phyloP scores from a whole-genome alignment of 2,329 filamentous ascomycete genomes.

The Xylaria polymorpha region DNA sequence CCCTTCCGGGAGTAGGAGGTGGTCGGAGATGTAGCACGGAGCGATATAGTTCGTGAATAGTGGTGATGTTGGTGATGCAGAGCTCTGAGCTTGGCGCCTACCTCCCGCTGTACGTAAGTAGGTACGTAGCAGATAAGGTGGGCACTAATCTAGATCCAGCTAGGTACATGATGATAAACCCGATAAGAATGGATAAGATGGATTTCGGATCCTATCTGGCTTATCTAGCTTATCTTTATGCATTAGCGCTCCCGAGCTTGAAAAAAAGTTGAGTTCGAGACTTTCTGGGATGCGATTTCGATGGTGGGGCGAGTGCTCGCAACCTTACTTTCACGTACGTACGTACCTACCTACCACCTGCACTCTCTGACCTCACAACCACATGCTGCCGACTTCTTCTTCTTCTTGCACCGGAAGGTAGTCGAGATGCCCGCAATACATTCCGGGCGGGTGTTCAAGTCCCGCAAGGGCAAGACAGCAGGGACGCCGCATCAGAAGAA shows the following conservation, averaged over 20 bases:
- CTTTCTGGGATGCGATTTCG: conserved; percentile 34
- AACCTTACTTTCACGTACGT: conserved; percentile 2
- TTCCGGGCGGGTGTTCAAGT: conserved; percentile 75
- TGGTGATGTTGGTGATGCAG: neutral
- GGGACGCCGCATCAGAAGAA: conserved; percentile 81
- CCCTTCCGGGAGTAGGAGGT: neutral
- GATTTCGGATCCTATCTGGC: neutral
- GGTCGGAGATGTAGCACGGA: neutral
- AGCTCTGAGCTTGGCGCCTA: no score
- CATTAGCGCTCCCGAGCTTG: conserved; percentile 37
- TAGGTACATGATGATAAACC: conserved; percentile 3
- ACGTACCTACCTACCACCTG: neutral
- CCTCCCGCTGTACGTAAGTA: no score
- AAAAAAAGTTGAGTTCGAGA: conserved; percentile 47
- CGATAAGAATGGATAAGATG: conserved; percentile 15
- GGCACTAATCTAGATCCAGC: no score
- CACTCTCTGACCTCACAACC: conserved; percentile 22
- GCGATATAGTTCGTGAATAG: neutral
- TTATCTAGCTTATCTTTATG: conserved; percentile 41
- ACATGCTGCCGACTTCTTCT: conserved; percentile 25
- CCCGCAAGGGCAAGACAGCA: conserved; percentile 72
- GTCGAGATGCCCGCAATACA: conserved; percentile 70
- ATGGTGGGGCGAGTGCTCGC: conserved; percentile 41
- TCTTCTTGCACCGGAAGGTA: conserved; percentile 35
- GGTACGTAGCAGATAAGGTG: no score